These are phyloP conservation scores for Rhynchosporium graminicola DNA, from an alignment of 2,329 filamentous ascomycete genomes.

Conservation along the genomic window DNA sequence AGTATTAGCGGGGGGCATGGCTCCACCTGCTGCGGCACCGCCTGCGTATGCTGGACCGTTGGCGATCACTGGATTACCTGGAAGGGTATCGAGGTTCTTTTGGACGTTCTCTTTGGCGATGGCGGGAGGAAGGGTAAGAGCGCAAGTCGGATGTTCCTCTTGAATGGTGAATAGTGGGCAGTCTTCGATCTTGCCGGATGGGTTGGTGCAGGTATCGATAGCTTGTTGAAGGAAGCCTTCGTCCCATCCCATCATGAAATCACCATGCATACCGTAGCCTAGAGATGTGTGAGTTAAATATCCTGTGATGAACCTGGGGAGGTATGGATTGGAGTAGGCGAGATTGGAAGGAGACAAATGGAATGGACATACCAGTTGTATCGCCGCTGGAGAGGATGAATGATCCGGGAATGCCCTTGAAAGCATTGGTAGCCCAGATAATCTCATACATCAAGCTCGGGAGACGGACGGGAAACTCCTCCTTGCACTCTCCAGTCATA, in stretches of 20 bases:
- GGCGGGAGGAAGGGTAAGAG: constrained; percentile 58
- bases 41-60: constrained; percentile 46
- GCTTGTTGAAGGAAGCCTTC: constrained; percentile 67
- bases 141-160: constrained; percentile 57
- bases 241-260: constrained; percentile 82
- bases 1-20: constrained; percentile 23
- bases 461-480: constrained; percentile 65
- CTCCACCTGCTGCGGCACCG: constrained; percentile 23
- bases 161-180: constrained; percentile 77
- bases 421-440: constrained; percentile 75
- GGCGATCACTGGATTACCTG: constrained; percentile 59
- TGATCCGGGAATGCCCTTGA: constrained; percentile 60
- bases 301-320: not conserved
- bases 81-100: constrained; percentile 52
- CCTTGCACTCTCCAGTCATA: constrained; percentile 74
- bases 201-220: constrained; percentile 73
- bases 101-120: constrained; percentile 61
- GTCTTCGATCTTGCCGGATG: constrained; percentile 67
- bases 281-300: constrained; percentile 18
- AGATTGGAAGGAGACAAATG: no score
- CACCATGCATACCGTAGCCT: constrained; percentile 77
- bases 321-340: no score
- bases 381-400: constrained; percentile 83
- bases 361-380: constrained; percentile 57
- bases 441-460: constrained; percentile 82